These are phyloP conservation scores for Sphaerulina populicola DNA, from an alignment of 2,329 filamentous ascomycete species.

Conservation along the genomic window DNA sequence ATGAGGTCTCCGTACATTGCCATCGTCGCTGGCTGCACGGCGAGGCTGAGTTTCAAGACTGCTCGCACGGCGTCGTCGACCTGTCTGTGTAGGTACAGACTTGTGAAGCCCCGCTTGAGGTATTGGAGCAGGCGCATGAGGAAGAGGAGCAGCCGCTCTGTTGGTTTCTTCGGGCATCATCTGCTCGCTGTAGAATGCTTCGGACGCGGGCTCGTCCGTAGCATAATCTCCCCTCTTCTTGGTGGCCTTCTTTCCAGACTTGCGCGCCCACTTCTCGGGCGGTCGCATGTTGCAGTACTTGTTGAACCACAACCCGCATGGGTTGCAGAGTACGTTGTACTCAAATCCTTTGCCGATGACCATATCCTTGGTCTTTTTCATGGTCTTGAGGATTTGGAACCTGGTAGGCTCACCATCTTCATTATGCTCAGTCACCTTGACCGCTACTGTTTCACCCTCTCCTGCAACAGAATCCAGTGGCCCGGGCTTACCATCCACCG, in stretches of 20 bases:
- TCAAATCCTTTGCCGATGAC: conserved; percentile 46
- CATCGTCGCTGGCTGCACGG: conserved; percentile 23
- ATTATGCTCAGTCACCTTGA: conserved; percentile 59
- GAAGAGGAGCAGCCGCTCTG: neutral
- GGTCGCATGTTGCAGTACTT: conserved; percentile 83
- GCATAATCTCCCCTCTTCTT: conserved; percentile 25
- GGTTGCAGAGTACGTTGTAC: conserved; percentile 78
- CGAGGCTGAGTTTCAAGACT: conserved; percentile 39
- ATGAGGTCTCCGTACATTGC: conserved; percentile 22
- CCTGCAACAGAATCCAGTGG: conserved; percentile 65
- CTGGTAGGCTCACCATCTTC: conserved; percentile 53
- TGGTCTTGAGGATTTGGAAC: conserved; percentile 76
- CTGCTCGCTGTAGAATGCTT: conserved; percentile 29
- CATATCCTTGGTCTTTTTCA: conserved; percentile 43
- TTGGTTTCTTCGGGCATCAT: conserved; percentile 22
- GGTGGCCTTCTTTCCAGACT: conserved; percentile 21
- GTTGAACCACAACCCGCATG: conserved; percentile 88
- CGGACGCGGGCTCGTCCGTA: conserved; percentile 30
- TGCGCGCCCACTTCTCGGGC: conserved; percentile 64
- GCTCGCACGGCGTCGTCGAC: conserved; percentile 35
- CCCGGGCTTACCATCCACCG: conserved; percentile 60
- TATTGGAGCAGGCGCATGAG: conserved; percentile 1
- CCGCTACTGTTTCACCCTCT: conserved; percentile 64
- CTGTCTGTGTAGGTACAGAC: neutral
- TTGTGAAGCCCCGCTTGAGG: neutral